Conservation (phyloP, 2,329 filamentous ascomycete species). For the Fusarium secorum region DNA sequence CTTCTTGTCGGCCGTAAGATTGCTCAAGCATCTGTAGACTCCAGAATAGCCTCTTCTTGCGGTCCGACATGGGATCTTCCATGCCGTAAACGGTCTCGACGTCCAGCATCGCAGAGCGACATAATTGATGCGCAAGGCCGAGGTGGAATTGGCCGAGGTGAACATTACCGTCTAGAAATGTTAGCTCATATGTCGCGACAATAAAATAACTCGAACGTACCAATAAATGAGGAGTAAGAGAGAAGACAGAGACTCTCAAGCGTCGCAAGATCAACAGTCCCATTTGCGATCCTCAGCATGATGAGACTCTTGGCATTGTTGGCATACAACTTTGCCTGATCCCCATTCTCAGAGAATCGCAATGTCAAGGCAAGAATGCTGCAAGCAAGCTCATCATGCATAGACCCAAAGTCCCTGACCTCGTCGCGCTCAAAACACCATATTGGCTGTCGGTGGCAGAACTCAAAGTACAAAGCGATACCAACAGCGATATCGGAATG, state of each 20-base stretch:
- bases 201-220: constrained; percentile 41
- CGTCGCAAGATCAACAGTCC: constrained; percentile 57
- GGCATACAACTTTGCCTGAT: constrained; percentile 47
- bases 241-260: constrained; percentile 61
- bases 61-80: constrained; percentile 49
- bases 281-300: constrained; percentile 61
- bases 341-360: constrained; percentile 49
- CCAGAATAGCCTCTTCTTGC: constrained; percentile 61
- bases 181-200: not conserved
- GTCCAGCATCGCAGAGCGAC: constrained; percentile 59
- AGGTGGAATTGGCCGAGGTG: constrained; percentile 60
- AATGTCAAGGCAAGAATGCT: constrained; percentile 52
- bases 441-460: constrained; percentile 54
- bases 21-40: constrained; percentile 60
- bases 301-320: constrained; percentile 52
- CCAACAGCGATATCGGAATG: constrained; percentile 47
- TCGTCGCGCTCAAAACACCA: constrained; percentile 57
- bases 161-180: constrained; percentile 54
- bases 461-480: constrained; percentile 53
- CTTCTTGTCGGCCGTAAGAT: constrained; percentile 57
- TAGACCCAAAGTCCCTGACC: constrained; percentile 44
- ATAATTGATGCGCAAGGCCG: constrained; percentile 59
- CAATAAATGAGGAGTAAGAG: constrained; percentile 58
- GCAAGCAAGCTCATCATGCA: constrained; percentile 52
- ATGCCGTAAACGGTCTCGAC: constrained; percentile 49